Conservation (phyloP, 2,329 filamentous ascomycete species). For the Tympanopsis confertula region DNA sequence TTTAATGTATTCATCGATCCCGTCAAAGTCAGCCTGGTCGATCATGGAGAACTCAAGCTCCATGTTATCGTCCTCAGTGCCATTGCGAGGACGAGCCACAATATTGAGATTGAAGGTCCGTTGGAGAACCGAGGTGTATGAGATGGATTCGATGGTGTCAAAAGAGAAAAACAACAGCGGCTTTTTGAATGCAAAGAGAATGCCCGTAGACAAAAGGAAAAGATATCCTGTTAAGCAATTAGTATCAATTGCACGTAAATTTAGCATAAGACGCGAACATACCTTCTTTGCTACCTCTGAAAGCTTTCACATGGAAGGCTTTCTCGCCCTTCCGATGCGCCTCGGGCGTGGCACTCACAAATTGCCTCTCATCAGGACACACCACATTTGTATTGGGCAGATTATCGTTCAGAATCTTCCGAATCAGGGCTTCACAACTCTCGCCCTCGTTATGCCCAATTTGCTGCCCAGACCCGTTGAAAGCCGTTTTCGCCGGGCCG, state of each 20-base stretch:
- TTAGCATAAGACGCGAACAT: conserved; percentile 7
- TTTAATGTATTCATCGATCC: conserved; percentile 51
- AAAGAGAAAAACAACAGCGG: conserved; percentile 52
- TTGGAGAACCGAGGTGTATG: conserved; percentile 52
- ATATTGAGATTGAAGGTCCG: conserved; percentile 57
- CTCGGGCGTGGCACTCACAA: conserved; percentile 46
- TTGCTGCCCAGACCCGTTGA: conserved; percentile 25
- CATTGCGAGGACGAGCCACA: conserved; percentile 20
- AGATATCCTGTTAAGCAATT: conserved; percentile 35
- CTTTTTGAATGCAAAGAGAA: conserved; percentile 56
- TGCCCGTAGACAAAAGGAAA: conserved; percentile 48
- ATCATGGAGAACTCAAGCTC: conserved; percentile 57
- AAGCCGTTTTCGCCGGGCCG: conserved; percentile 30
- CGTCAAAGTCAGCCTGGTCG: conserved; percentile 49
- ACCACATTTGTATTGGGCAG: conserved; percentile 29
- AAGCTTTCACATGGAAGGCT: conserved; percentile 52
- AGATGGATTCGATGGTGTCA: conserved; percentile 42
- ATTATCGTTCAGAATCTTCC: conserved; percentile 32
- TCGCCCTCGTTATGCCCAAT: conserved; percentile 28
- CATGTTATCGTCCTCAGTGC: conserved; percentile 23
- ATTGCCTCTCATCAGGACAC: conserved; percentile 41
- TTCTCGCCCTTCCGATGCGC: conserved; percentile 50
- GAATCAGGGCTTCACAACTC: conserved; percentile 28
- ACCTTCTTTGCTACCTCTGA: conserved; percentile 56
- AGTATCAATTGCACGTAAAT: not conserved